Base-by-base conservation (phyloP, 345 rosid species). In the Melaleuca alternifolia region DNA sequence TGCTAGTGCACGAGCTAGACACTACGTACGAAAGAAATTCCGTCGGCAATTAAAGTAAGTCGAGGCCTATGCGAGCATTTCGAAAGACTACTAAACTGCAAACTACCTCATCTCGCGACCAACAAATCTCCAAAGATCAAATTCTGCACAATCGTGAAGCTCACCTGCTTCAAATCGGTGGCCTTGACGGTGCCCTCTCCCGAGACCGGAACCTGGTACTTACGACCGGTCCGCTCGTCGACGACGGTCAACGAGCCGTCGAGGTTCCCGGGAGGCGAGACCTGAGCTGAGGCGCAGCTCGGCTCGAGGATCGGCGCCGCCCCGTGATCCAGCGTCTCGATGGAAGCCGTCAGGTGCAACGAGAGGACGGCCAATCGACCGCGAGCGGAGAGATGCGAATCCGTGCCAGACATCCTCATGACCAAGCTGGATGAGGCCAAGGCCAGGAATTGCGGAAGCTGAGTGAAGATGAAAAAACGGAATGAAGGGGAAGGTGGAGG, bases 121-220 rank as follows among this genome's bases (percentile, higher is more conserved):
- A 11, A 37, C 2, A 71, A 41, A 83, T 18, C 77, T 56, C 30
- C 21, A 1, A 83, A 33, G n/a, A 6, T 18, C 51, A 28, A 50
- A 44, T 10, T 21, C 7, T 18, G 51, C 65, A 6, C 82, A 41
- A 41, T 28, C 57, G 28, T 2, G 41, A 24, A 71, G 81, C 81
- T 71, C 30, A 96, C 99, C 98, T 94, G 95, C 89, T 95, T 97
- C 54, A 97, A 88, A 91, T 97, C 98, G 86, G 94, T 79, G 84
- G 99, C 94, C 92, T 92, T 97, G 33, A 95, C 89, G 51, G 99
- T 92, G 89, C 97, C 99, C 65, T 95, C 91, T 7, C 91, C 87
- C 53, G 98, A 91, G 7, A 95, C 92, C 33, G 90, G 91, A 37
- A 96, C 54, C 89, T 90, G 91, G 86, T 97, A 94, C 51, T 88